phyloP scores from a whole-genome alignment of 2,329 filamentous ascomycete species.

The Calonectria pseudoturangicola region DNA sequence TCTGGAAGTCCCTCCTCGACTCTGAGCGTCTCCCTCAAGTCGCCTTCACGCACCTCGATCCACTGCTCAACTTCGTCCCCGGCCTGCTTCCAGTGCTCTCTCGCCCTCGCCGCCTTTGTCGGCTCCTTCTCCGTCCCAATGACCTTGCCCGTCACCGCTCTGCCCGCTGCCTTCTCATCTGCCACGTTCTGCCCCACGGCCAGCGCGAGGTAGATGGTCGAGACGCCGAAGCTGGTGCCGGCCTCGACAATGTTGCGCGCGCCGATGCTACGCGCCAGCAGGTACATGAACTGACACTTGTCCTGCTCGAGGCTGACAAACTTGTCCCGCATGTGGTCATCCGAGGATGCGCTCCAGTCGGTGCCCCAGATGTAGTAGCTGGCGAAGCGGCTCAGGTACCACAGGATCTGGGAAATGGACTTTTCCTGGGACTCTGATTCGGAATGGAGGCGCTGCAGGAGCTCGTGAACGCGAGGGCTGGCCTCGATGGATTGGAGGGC shows the following conservation, averaged over 20 bases:
- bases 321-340: conserved; percentile 70
- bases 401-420: conserved; percentile 51
- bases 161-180: conserved; percentile 35
- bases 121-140: conserved; percentile 77
- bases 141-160: conserved; percentile 60
- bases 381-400: conserved; percentile 51
- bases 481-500: conserved; percentile 51
- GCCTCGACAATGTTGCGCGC: conserved; percentile 76
- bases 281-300: conserved; percentile 75
- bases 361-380: conserved; percentile 52
- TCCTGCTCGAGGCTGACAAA: conserved; percentile 77
- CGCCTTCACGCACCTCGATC: conserved; percentile 76
- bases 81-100: conserved; percentile 72
- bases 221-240: conserved; percentile 77
- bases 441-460: conserved; percentile 54
- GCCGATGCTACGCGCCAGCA: conserved; percentile 68
- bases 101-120: conserved; percentile 70
- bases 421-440: conserved; percentile 53
- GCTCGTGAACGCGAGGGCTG: conserved; percentile 51
- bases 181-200: conserved; percentile 71
- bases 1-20: conserved; percentile 62
- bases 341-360: conserved; percentile 49
- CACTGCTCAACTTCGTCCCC: conserved; percentile 69
- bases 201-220: conserved; percentile 77
- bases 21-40: conserved; percentile 72